Conservation (phyloP, 176 grass and related monocot genomes). For the Miscanthus lutarioriparius region DNA sequence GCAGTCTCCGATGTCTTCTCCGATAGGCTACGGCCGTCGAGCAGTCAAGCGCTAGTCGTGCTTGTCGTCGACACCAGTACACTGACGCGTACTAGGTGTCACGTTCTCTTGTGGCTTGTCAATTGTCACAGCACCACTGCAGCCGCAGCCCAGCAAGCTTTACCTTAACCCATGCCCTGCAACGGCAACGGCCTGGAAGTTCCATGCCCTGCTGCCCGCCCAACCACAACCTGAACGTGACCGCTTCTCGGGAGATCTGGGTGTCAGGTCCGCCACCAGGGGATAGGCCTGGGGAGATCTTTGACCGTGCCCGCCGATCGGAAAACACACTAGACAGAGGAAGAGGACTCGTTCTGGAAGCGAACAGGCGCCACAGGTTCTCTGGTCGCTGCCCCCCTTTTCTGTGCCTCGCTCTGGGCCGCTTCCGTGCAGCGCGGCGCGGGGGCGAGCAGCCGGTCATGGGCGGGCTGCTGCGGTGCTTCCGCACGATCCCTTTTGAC, state of each 20-base stretch:
- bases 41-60: too few species aligned
- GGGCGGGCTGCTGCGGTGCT: not conserved
- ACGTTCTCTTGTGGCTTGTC: slow-evolving; percentile 15
- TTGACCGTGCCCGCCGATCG: slow-evolving; percentile 4
- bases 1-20: too few species aligned
- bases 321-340: not conserved
- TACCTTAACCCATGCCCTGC: too few species aligned
- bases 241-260: slow-evolving; percentile 18
- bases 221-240: not conserved
- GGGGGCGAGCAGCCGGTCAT: slow-evolving; percentile 6
- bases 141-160: not conserved
- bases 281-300: slow-evolving; percentile 32
- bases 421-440: not conserved
- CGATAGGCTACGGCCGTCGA: too few species aligned
- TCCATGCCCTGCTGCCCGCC: slow-evolving; percentile 42
- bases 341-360: not conserved
- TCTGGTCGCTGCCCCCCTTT: not conserved
- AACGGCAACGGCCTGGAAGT: slow-evolving; percentile 39
- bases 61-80: too few species aligned
- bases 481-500: slow-evolving; percentile 19
- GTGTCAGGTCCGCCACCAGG: not conserved
- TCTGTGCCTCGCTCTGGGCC: not conserved
- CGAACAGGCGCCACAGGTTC: slow-evolving; percentile 3
- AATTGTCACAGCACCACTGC: not conserved
- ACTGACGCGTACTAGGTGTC: not conserved